Conservation (phyloP, 805 yeast species). For the Teunomyces aglyptinius region DNA sequence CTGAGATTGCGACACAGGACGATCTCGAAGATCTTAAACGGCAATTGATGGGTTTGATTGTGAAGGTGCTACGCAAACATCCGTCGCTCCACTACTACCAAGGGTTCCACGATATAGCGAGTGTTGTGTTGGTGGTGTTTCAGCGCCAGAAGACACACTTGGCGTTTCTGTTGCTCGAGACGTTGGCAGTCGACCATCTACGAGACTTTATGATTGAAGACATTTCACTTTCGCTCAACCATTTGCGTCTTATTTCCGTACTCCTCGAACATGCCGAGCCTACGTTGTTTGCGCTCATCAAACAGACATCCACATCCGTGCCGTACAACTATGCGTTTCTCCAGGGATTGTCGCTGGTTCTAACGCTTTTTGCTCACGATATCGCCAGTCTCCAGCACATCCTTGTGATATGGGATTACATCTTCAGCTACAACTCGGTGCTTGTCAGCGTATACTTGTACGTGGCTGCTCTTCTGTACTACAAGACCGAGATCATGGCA, state of each 20-base stretch:
- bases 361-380: slow-evolving; percentile 81
- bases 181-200: slow-evolving; percentile 57
- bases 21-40: slow-evolving; percentile 36
- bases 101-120: slow-evolving; percentile 87
- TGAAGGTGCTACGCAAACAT: slow-evolving; percentile 54
- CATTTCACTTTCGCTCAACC: slow-evolving; percentile 63
- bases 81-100: slow-evolving; percentile 79
- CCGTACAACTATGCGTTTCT: slow-evolving; percentile 35
- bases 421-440: slow-evolving; percentile 57
- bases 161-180: slow-evolving; percentile 48
- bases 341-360: slow-evolving; percentile 71
- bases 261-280: slow-evolving; percentile 51
- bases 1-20: slow-evolving; percentile 32
- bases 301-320: slow-evolving; percentile 33
- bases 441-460: slow-evolving; percentile 58
- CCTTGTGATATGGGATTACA: slow-evolving; percentile 65
- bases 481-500: slow-evolving; percentile 43
- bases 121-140: slow-evolving; percentile 59
- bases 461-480: slow-evolving; percentile 48
- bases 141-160: slow-evolving; percentile 25
- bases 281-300: slow-evolving; percentile 37
- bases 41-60: slow-evolving; percentile 44
- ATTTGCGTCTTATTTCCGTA: slow-evolving; percentile 64
- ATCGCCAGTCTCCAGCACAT: slow-evolving; percentile 47
- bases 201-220: slow-evolving; percentile 84